phyloP scores from a whole-genome alignment of 129 eudicot species.

The Pseudognaphalium luteoalbum region DNA sequence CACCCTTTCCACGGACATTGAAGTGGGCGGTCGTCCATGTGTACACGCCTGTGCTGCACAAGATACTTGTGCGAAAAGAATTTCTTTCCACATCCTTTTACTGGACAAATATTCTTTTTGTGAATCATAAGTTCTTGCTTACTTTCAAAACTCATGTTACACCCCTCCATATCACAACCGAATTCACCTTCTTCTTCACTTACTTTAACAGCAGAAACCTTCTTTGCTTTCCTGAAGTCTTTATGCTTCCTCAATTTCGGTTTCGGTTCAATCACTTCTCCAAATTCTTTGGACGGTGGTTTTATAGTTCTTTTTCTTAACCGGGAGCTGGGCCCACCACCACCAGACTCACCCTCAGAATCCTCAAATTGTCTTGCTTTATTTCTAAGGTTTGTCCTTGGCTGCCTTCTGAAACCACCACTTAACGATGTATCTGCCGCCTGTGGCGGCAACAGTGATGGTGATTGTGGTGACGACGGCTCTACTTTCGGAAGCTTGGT shows the following conservation, averaged over 20 bases:
- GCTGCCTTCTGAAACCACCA: conserved; percentile 39
- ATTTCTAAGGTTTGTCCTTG: conserved; percentile 42
- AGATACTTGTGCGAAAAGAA: conserved; percentile 96
- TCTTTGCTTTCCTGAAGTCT: conserved; percentile 38
- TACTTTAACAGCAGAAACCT: conserved; percentile 21
- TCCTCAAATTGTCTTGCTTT: conserved; percentile 34
- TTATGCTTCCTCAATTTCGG: conserved; percentile 34
- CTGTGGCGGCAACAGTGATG: not conserved
- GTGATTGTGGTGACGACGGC: conserved; percentile 9
- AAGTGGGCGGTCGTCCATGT: conserved; percentile 82
- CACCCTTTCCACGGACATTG: conserved; percentile 99
- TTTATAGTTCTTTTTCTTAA: conserved; percentile 60
- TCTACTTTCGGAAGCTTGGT: conserved; percentile 46
- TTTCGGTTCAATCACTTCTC: conserved; percentile 36
- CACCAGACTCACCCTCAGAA: conserved; percentile 38
- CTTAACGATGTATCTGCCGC: conserved; percentile 4
- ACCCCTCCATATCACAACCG: conserved; percentile 77
- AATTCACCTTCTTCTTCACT: conserved; percentile 59
- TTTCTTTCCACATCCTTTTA: conserved; percentile 81
- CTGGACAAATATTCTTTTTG: conserved; percentile 74
- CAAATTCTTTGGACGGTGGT: conserved; percentile 40
- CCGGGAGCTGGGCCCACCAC: conserved; percentile 79
- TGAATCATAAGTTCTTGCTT: conserved; percentile 70
- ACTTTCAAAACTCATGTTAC: conserved; percentile 81
- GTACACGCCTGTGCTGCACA: conserved; percentile 96